Conservation (phyloP, 2,329 filamentous ascomycete species). For the Sporothrix euskadiensis region DNA sequence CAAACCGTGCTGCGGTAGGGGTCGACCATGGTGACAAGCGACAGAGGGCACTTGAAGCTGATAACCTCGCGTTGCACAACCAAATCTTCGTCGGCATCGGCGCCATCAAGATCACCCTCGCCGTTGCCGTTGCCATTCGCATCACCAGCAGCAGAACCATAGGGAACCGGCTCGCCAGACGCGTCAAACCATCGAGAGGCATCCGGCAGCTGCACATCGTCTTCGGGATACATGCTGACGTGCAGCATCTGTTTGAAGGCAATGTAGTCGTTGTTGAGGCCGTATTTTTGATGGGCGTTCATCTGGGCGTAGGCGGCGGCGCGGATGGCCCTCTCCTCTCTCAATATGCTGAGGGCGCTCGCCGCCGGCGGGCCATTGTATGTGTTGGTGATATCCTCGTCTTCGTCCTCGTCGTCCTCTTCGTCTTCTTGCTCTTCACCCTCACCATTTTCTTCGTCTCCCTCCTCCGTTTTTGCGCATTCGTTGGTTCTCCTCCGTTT, state of each 20-base stretch:
- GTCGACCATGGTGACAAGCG: slow-evolving; percentile 62
- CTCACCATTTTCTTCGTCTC: slow-evolving; percentile 32
- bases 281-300: slow-evolving; percentile 52
- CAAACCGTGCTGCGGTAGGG: slow-evolving; percentile 68
- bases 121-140: slow-evolving; percentile 33
- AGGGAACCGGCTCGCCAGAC: slow-evolving; percentile 44
- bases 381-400: slow-evolving; percentile 32
- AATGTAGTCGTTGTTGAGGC: slow-evolving; percentile 58
- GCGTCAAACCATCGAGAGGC: slow-evolving; percentile 56
- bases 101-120: slow-evolving; percentile 49
- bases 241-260: slow-evolving; percentile 61
- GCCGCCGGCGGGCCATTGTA: slow-evolving; percentile 30
- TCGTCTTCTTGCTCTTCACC: slow-evolving; percentile 37
- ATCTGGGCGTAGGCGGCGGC: slow-evolving; percentile 47
- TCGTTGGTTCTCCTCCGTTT: slow-evolving; percentile 26
- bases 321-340: slow-evolving; percentile 43
- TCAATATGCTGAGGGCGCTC: slow-evolving; percentile 42
- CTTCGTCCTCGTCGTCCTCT: slow-evolving; percentile 33
- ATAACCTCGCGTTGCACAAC: slow-evolving; percentile 63
- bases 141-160: slow-evolving; percentile 35
- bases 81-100: slow-evolving; percentile 67
- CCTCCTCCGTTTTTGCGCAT: slow-evolving; percentile 20
- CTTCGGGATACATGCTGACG: slow-evolving; percentile 51
- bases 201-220: slow-evolving; percentile 54
- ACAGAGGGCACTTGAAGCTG: slow-evolving; percentile 69